These are phyloP conservation scores for Pseudogymnoascus sp. DNA, from an alignment of 2,329 filamentous ascomycete genomes.

Conservation along the genomic window DNA sequence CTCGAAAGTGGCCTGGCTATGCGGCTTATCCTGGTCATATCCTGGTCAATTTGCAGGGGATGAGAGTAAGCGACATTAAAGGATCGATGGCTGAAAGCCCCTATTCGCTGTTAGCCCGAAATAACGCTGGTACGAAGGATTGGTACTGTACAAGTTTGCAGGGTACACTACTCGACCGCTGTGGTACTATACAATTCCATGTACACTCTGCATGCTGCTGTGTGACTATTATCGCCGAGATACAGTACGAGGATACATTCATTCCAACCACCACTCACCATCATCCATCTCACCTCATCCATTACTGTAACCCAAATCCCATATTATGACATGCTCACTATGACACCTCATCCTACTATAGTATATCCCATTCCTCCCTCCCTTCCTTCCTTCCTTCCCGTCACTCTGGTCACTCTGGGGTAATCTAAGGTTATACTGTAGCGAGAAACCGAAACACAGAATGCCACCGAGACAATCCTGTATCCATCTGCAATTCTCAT, in stretches of 20 bases:
- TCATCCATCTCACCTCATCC: neutral
- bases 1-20: neutral
- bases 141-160: neutral
- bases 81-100: neutral
- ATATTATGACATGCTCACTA: neutral
- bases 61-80: slow-evolving; percentile 4
- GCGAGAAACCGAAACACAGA: neutral
- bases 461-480: neutral
- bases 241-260: no score
- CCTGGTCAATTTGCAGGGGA: neutral
- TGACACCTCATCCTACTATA: neutral
- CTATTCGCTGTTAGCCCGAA: neutral
- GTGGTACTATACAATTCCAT: no score
- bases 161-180: neutral
- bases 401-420: neutral
- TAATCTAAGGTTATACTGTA: neutral
- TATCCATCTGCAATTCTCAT: neutral
- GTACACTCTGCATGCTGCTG: no score
- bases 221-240: neutral
- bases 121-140: neutral
- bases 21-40: neutral
- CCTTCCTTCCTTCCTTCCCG: neutral
- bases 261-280: no score
- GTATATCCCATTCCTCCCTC: neutral
- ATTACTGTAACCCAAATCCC: neutral